A percentile compares a stretch with the other conserved stretches of the same genome.
These are phyloP conservation scores for Russula lepida DNA, from an alignment of 768 basidiomycete genomes.

Conservation along the genomic window DNA sequence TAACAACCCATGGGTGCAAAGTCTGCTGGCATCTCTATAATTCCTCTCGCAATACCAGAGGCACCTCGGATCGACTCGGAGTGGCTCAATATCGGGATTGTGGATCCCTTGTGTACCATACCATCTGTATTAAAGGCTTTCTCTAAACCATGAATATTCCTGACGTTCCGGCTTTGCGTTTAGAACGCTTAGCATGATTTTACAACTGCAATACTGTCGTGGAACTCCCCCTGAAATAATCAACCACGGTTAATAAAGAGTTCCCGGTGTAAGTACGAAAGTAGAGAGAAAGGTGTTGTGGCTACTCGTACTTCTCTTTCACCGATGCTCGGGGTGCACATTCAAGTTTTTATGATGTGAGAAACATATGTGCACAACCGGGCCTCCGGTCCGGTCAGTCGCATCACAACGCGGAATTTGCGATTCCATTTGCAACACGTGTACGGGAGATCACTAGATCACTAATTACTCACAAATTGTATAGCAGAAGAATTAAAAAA, in stretches of 20 bases:
- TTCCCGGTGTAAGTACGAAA: too few relatives aligned
- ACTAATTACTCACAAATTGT: too few relatives aligned
- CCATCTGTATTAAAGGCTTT: not conserved
- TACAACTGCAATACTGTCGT: not conserved
- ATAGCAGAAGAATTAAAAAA: too few relatives aligned
- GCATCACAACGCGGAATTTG: too few relatives aligned
- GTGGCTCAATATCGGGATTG: not conserved
- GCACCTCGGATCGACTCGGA: not conserved
- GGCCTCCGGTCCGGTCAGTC: too few relatives aligned
- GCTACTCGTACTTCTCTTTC: too few relatives aligned
- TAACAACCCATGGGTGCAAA: conserved; percentile 68
- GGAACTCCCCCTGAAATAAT: too few relatives aligned
- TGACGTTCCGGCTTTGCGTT: not conserved
- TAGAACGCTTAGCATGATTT: not conserved
- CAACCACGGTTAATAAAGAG: too few relatives aligned
- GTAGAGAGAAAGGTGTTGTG: too few relatives aligned
- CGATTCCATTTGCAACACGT: too few relatives aligned
- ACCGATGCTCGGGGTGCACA: too few relatives aligned
- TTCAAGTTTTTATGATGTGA: not conserved
- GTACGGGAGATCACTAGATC: too few relatives aligned
- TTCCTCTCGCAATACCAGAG: not conserved
- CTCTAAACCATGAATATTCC: not conserved
- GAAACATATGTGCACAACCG: not conserved
- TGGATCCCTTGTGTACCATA: not conserved
- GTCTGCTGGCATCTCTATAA: conserved; percentile 41